A percentile compares a stretch with the other conserved stretches of the same genome.
Conservation (phyloP, 805 yeast species). For the Crinitomyces ghanaensis region DNA sequence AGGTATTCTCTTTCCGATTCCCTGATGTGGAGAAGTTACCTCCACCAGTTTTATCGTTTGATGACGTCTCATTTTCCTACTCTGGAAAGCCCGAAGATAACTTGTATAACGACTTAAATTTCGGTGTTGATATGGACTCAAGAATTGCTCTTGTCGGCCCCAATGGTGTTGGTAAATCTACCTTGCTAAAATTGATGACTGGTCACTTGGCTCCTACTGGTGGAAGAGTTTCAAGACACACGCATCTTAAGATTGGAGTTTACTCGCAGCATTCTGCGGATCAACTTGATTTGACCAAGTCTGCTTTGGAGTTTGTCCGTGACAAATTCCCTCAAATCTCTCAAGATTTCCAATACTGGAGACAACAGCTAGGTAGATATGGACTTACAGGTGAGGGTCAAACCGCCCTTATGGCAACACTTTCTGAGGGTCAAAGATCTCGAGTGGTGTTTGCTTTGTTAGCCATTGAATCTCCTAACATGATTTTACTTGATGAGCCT, state of each 20-base stretch:
- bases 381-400: slow-evolving; percentile 99
- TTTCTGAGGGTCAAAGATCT: slow-evolving; percentile 98
- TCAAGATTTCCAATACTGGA: slow-evolving; percentile 93
- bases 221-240: slow-evolving; percentile 95
- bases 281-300: slow-evolving; percentile 90
- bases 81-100: slow-evolving; percentile 64
- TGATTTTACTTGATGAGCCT: slow-evolving; percentile 95
- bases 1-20: slow-evolving; percentile 87
- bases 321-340: slow-evolving; percentile 82
- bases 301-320: slow-evolving; percentile 93
- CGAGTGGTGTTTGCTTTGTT: slow-evolving; percentile 95
- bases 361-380: slow-evolving; percentile 94
- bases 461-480: slow-evolving; percentile 92
- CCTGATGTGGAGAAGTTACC: slow-evolving; percentile 95
- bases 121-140: slow-evolving; percentile 99
- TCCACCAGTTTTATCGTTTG: slow-evolving; percentile 96
- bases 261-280: slow-evolving; percentile 99
- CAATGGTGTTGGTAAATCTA: slow-evolving; percentile 98
- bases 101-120: slow-evolving; percentile 80
- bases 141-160: slow-evolving; percentile 97
- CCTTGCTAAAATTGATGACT: slow-evolving; percentile 90
- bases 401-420: slow-evolving; percentile 96
- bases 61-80: slow-evolving; percentile 87
- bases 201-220: slow-evolving; percentile 82
- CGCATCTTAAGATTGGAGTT: slow-evolving; percentile 96